Evolutionary conservation across 306 rosid genomes (phyloP).

Genomic region (Malus sylvestris): DNA sequence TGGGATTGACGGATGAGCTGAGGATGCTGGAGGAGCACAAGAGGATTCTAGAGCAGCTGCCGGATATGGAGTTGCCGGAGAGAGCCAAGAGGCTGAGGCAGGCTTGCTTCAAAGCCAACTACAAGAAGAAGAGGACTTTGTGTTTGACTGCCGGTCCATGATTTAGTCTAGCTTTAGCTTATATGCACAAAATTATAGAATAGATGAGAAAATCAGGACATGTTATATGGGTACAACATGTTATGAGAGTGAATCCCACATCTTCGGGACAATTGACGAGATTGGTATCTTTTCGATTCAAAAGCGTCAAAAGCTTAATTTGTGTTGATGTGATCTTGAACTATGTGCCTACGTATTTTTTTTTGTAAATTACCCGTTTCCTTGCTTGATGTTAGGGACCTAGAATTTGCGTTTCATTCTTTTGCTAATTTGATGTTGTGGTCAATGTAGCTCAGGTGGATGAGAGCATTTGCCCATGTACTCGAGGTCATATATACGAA

Average conservation of each 20-base stretch:
- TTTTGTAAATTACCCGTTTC: neutral
- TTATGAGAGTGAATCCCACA: too few relatives aligned
- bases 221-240: neutral
- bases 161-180: neutral
- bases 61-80: slow-evolving; percentile 42
- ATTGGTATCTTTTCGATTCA: too few relatives aligned
- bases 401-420: neutral
- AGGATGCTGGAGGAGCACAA: slow-evolving; percentile 51
- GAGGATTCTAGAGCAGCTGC: slow-evolving; percentile 39
- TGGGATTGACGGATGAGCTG: slow-evolving; percentile 52
- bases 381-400: neutral
- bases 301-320: neutral
- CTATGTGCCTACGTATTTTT: neutral
- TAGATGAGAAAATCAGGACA: neutral
- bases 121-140: slow-evolving; percentile 42
- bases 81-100: slow-evolving; percentile 70
- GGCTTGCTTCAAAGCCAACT: slow-evolving; percentile 60
- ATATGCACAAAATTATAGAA: neutral
- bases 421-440: too few relatives aligned
- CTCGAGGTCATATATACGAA: too few relatives aligned
- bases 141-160: neutral
- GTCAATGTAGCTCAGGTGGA: too few relatives aligned
- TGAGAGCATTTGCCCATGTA: too few relatives aligned
- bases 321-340: neutral
- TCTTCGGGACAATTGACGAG: neutral